Evolutionary conservation across 2,329 filamentous ascomycete species (phyloP).

Genomic region (Aschersonia sp.): DNA sequence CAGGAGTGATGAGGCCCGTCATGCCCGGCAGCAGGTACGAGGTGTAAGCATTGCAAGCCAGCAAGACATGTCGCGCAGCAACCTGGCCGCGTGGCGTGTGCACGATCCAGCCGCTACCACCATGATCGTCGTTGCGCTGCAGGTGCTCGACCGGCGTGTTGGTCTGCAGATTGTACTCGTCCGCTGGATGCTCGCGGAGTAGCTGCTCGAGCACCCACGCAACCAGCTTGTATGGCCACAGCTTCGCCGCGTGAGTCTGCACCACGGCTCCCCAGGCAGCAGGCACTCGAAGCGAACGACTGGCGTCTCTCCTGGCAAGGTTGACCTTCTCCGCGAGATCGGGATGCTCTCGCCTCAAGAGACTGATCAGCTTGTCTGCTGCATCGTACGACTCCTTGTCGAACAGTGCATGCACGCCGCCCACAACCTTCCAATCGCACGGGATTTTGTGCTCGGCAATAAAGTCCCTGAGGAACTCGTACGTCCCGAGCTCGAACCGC

Average conservation of each 20-base stretch:
- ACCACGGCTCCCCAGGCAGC: constrained; percentile 48
- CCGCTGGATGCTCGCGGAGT: constrained; percentile 20
- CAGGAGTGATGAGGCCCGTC: constrained; percentile 59
- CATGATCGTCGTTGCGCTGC: constrained; percentile 13
- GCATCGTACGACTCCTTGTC: constrained; percentile 37
- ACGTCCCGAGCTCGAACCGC: constrained; percentile 60
- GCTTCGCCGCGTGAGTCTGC: constrained; percentile 48
- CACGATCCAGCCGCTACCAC: constrained; percentile 36
- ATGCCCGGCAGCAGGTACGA: constrained; percentile 59
- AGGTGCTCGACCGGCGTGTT: constrained; percentile 48
- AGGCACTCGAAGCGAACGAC: constrained; percentile 35
- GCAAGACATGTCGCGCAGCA: constrained; percentile 46
- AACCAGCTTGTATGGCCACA: constrained; percentile 81
- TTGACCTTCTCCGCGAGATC: constrained; percentile 36
- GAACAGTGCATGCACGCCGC: constrained; percentile 51
- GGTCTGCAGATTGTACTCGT: constrained; percentile 57
- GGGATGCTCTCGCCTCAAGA: constrained; percentile 34
- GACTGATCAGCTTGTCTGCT: constrained; percentile 33
- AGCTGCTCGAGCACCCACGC: constrained; percentile 53
- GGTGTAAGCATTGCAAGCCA: constrained; percentile 77
- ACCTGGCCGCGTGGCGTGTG: constrained; percentile 58
- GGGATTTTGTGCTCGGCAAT: constrained; percentile 41
- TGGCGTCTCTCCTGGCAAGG: constrained; percentile 28
- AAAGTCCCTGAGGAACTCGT: constrained; percentile 41
- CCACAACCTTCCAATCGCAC: constrained; percentile 54